These are phyloP conservation scores for Verticillium albo-atrum DNA, from an alignment of 2,329 filamentous ascomycete species.

Conservation along the genomic window DNA sequence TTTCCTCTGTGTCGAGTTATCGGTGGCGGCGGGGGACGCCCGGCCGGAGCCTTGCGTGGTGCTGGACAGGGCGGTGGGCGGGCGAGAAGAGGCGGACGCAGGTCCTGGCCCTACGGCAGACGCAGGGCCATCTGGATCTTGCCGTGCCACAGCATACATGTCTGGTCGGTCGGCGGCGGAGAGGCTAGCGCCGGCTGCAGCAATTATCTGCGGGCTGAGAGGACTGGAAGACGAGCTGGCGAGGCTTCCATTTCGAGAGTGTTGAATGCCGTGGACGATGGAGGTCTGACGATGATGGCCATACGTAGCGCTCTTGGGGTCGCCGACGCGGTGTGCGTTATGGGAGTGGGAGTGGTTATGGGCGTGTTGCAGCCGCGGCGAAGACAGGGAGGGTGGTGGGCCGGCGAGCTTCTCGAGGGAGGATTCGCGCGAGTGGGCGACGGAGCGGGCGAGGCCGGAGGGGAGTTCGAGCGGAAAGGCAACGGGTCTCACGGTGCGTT, in stretches of 20 bases:
- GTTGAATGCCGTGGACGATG: slow-evolving; percentile 93
- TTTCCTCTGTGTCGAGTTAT: slow-evolving; percentile 45
- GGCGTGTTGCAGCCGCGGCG: slow-evolving; percentile 34
- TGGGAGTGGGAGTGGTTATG: slow-evolving; percentile 8
- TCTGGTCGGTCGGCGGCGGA: slow-evolving; percentile 49
- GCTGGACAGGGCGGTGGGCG: slow-evolving; percentile 44
- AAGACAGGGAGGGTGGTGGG: slow-evolving; percentile 21
- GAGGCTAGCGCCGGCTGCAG: slow-evolving; percentile 54
- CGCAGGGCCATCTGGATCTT: slow-evolving; percentile 35
- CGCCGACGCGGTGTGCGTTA: slow-evolving; percentile 36
- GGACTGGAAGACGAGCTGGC: slow-evolving; percentile 77
- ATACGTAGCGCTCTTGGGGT: slow-evolving; percentile 56
- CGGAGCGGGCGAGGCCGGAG: slow-evolving; percentile 28
- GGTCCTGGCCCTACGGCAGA: slow-evolving; percentile 9
- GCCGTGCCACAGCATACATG: slow-evolving; percentile 40
- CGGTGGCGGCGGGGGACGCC: slow-evolving; percentile 36
- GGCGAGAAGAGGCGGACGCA: slow-evolving; percentile 25
- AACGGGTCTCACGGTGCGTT: slow-evolving; percentile 45
- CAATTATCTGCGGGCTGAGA: slow-evolving; percentile 81
- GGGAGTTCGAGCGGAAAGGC: slow-evolving; percentile 29
- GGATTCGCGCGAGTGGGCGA: slow-evolving; percentile 53
- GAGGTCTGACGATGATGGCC: slow-evolving; percentile 95
- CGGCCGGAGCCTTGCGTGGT: slow-evolving; percentile 36
- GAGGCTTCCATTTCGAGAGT: slow-evolving; percentile 84
- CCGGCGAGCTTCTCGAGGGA: slow-evolving; percentile 49